Conservation (phyloP, 2,329 filamentous ascomycete genomes). For the Penicillium brevicompactum region DNA sequence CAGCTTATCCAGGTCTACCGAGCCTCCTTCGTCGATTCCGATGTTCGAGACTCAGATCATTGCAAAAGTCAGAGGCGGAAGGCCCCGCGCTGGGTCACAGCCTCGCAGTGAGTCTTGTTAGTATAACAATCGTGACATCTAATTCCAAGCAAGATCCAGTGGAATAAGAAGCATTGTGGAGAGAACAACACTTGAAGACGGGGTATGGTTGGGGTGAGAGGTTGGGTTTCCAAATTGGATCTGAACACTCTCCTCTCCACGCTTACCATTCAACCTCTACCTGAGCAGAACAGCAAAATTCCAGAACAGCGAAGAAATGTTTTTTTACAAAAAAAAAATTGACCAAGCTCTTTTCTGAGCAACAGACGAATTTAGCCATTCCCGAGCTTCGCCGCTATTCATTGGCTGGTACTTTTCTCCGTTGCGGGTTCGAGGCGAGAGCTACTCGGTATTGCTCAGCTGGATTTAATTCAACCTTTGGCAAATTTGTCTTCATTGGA, state of each 20-base stretch:
- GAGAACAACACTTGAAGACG: no score
- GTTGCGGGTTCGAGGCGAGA: background rate
- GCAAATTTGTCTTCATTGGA: no score
- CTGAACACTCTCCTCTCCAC: background rate
- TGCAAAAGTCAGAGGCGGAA: background rate
- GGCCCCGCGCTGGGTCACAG: background rate
- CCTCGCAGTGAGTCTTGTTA: background rate
- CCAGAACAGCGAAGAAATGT: background rate
- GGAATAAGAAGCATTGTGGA: no score
- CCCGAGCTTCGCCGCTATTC: background rate
- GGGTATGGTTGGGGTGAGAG: background rate
- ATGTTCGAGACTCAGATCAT: background rate
- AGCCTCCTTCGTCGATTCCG: background rate
- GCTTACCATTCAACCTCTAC: no score
- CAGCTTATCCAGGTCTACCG: background rate
- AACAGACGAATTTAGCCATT: no score
- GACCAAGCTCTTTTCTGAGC: no score
- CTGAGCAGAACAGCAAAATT: background rate
- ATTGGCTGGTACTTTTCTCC: conserved; percentile 20
- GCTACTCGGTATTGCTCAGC: background rate
- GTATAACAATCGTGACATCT: no score
- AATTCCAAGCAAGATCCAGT: no score
- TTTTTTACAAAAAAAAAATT: background rate
- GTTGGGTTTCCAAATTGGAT: background rate
- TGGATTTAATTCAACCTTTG: no score